These are phyloP conservation scores for Chrysoporthe deuterocubensis DNA, from an alignment of 2,329 filamentous ascomycete genomes.

Conservation along the genomic window DNA sequence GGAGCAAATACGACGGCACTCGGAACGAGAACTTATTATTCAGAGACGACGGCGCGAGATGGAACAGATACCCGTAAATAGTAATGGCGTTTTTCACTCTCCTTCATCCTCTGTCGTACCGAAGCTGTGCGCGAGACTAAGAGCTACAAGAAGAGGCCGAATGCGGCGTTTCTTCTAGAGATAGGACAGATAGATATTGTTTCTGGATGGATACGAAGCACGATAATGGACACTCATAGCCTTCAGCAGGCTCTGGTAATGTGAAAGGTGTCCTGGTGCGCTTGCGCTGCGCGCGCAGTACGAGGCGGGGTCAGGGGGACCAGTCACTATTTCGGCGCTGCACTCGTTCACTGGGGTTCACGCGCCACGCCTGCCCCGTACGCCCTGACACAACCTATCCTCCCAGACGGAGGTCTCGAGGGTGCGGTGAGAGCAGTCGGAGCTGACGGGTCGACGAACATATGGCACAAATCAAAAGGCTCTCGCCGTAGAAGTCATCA, in stretches of 20 bases:
- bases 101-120: background rate
- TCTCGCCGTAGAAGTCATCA: background rate
- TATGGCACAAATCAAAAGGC: background rate
- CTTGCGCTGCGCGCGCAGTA: no score
- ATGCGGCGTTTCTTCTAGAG: background rate
- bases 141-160: background rate
- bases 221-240: slow-evolving; percentile 5
- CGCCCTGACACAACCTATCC: background rate
- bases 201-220: background rate
- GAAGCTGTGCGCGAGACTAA: background rate
- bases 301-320: no score
- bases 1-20: background rate
- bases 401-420: background rate
- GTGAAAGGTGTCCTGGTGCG: no score
- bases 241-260: no score
- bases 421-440: no score
- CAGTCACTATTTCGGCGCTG: no score
- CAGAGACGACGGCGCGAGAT: background rate
- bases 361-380: no score
- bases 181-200: background rate
- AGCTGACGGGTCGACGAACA: background rate
- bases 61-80: slow-evolving; percentile 19
- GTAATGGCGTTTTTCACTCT: background rate
- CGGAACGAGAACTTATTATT: background rate
- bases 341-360: no score